Percentiles rank a stretch among this genome's conserved stretches.
These are phyloP conservation scores for Talaromyces sp. DNA, from an alignment of 2,329 filamentous ascomycete genomes.

Conservation along the genomic window DNA sequence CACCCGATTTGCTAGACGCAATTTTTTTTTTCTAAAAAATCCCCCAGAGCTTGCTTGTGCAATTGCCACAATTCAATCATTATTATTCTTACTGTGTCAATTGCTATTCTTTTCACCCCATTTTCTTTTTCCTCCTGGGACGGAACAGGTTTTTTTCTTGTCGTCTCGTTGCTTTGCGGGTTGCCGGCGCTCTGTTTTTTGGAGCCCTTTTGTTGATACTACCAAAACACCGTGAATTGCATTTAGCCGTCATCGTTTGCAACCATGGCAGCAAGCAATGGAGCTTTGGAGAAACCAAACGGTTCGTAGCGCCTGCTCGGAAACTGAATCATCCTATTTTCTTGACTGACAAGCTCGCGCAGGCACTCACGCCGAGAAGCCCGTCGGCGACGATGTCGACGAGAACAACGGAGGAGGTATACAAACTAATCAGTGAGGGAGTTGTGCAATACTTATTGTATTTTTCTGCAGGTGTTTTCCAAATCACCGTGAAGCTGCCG, in stretches of 20 bases:
- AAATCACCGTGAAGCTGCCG: slow-evolving; percentile 75
- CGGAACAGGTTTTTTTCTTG: slow-evolving; percentile 9
- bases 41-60: slow-evolving; percentile 23
- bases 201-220: background rate
- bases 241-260: background rate
- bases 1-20: slow-evolving; percentile 21
- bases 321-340: background rate
- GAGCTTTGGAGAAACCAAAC: slow-evolving; percentile 35
- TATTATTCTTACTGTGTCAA: slow-evolving; percentile 12
- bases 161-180: slow-evolving; percentile 7
- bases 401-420: slow-evolving; percentile 33
- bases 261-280: slow-evolving; percentile 38
- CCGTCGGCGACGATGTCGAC: slow-evolving; percentile 28
- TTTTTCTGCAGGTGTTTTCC: slow-evolving; percentile 49
- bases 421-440: slow-evolving; percentile 9
- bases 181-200: slow-evolving; percentile 1
- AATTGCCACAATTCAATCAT: slow-evolving; percentile 9
- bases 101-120: slow-evolving; percentile 3
- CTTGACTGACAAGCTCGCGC: background rate
- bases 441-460: background rate
- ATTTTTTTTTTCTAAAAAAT: slow-evolving; percentile 40
- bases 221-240: background rate
- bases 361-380: slow-evolving; percentile 29
- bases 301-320: slow-evolving; percentile 20
- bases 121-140: slow-evolving; percentile 6